These are phyloP conservation scores for Sideroxylon spinosum DNA, from an alignment of 179 eudicot genomes.

Conservation along the genomic window DNA sequence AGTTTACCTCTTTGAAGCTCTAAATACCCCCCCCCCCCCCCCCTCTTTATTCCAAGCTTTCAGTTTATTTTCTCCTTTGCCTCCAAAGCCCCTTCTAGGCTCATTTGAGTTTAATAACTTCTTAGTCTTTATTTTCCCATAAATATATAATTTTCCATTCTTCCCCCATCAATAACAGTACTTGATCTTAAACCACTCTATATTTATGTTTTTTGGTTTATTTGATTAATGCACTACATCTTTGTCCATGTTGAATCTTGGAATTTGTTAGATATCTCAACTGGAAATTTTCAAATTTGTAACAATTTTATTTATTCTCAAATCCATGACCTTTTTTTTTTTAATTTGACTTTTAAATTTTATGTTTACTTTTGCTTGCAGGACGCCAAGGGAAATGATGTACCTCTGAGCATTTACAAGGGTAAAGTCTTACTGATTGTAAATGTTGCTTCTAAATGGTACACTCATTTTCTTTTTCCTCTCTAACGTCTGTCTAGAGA, in stretches of 20 bases:
- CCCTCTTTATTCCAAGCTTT: background rate
- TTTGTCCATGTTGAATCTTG: background rate
- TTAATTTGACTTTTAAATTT: background rate
- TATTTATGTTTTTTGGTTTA: background rate
- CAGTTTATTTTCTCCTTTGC: background rate
- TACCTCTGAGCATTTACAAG: constrained; percentile 41
- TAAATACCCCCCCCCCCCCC: background rate
- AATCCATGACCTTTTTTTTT: background rate
- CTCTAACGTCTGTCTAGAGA: background rate
- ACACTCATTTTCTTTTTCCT: constrained; percentile 3
- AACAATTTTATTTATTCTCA: background rate
- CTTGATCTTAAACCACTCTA: background rate
- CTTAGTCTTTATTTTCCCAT: background rate
- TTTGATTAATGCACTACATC: background rate
- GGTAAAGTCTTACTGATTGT: constrained; percentile 54
- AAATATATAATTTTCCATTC: background rate
- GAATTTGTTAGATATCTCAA: background rate
- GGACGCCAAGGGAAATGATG: constrained; percentile 52
- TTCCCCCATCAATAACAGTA: background rate
- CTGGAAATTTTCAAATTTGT: background rate
- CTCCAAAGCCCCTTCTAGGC: background rate
- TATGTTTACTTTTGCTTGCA: constrained; percentile 15
- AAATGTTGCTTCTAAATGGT: constrained; percentile 66
- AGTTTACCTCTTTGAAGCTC: background rate
- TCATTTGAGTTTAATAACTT: background rate